Conservation (phyloP, 2,329 filamentous ascomycete species). For the Aspergillus tanneri region DNA sequence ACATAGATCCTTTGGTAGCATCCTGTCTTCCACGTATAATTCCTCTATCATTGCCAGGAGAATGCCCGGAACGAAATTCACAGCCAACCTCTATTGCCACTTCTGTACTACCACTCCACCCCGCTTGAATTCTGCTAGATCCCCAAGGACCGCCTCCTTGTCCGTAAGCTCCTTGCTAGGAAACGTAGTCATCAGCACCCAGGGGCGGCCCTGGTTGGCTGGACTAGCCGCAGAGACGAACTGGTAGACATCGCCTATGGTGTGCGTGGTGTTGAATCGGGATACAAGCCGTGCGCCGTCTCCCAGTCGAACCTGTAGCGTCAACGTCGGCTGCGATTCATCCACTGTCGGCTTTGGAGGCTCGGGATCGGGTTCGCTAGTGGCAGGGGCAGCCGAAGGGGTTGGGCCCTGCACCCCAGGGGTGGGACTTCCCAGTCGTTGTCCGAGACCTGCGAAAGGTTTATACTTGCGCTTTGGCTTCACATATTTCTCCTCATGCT, state of each 20-base stretch:
- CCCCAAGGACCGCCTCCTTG: conserved; percentile 47
- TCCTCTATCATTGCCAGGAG: no score
- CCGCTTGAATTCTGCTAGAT: conserved; percentile 51
- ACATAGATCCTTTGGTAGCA: neutral
- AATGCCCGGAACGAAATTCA: no score
- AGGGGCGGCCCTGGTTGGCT: conserved; percentile 50
- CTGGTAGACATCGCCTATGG: conserved; percentile 62
- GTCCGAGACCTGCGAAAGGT: conserved; percentile 60
- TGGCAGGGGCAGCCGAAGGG: conserved; percentile 30
- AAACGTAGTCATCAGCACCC: conserved; percentile 65
- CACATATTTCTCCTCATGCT: conserved; percentile 63
- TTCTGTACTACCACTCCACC: conserved; percentile 54
- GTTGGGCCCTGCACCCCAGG: conserved; percentile 49
- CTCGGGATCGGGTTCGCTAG: conserved; percentile 22
- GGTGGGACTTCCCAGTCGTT: conserved; percentile 63
- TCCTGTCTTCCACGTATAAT: neutral
- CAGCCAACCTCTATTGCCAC: conserved; percentile 37
- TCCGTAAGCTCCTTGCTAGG: conserved; percentile 63
- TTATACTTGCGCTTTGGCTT: conserved; percentile 64
- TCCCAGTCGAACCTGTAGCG: conserved; percentile 62
- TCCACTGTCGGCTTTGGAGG: conserved; percentile 52
- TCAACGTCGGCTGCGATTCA: conserved; percentile 57
- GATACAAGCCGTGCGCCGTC: conserved; percentile 61
- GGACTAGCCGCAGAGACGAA: conserved; percentile 59
- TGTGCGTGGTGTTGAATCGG: conserved; percentile 65